Conservation (phyloP, 352 stramenopile genomes). For the Phytophthora aleatoria region DNA sequence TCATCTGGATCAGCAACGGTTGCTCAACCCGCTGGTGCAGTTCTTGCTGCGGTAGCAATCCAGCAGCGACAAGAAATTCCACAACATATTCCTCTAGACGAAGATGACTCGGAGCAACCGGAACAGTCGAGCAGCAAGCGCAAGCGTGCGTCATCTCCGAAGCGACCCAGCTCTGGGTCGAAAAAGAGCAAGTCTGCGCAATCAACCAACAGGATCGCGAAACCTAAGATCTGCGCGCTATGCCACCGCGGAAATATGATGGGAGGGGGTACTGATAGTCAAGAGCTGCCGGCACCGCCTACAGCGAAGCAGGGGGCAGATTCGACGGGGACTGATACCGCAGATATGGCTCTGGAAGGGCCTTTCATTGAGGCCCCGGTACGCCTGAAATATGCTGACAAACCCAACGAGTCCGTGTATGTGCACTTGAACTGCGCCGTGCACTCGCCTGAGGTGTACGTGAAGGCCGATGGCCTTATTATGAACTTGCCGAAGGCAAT, state of each 20-base stretch:
- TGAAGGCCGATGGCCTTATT: constrained; percentile 81
- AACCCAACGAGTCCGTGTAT: constrained; percentile 65
- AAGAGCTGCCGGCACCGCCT: constrained; percentile 7
- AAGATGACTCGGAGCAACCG: constrained; percentile 28
- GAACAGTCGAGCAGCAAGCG: constrained; percentile 33
- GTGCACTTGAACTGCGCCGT: constrained; percentile 86
- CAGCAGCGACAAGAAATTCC: constrained; percentile 34
- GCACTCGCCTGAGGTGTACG: constrained; percentile 83
- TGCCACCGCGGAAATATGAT: constrained; percentile 61
- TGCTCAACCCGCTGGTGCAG: constrained; percentile 15
- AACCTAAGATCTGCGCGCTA: constrained; percentile 59
- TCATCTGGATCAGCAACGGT: constrained; percentile 5
- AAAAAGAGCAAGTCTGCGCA: constrained; percentile 33
- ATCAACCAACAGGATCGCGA: constrained; percentile 14
- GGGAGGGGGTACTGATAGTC: constrained; percentile 17
- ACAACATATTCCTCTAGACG: constrained; percentile 35
- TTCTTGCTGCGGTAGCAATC: constrained; percentile 27
- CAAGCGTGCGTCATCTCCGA: constrained; percentile 32
- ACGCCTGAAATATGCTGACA: constrained; percentile 76
- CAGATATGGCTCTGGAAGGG: constrained; percentile 54
- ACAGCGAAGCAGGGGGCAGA: constrained; percentile 24
- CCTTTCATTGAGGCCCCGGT: constrained; percentile 78
- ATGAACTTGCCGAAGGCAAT: constrained; percentile 79
- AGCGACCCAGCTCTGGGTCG: constrained; percentile 12
- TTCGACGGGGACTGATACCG: constrained; percentile 25